Base-by-base conservation (phyloP, 2,329 filamentous ascomycete genomes). In the Leptographium flavum region DNA sequence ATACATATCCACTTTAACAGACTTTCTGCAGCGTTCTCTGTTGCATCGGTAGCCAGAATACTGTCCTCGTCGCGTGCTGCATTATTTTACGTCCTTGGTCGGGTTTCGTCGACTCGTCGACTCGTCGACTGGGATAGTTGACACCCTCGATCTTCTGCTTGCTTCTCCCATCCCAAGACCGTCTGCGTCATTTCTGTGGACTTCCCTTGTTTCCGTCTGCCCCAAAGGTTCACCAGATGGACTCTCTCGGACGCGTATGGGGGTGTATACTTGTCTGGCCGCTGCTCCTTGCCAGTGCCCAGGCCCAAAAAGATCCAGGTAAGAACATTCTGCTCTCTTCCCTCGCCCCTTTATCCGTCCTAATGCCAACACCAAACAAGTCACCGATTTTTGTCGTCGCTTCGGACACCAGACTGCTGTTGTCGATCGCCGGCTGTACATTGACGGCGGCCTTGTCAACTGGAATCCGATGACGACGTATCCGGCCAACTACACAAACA, bases 381-480 rank as follows among this genome's bases (percentile, higher is more conserved):
- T 79, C 41, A 62, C 59, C 22, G 65, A 74, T 56, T 79, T 72
- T 46, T 73, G 70, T 51, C 60, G 69, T 39, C 60, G 69, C 47
- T 74, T 69, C 59, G 73, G 71, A 38, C 77, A 81, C 55, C 73
- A 79, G 55, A 74, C 74, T 8, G 67, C 76, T 7, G 63, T 79
- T 10, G 65, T 82, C 39, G 74, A 79, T 55, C 59, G 68, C 36
- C 70, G 66, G 49, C 60, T 82, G 19, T 81, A 76, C 55, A 74
- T 81, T 43, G 76, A 81, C 53, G 77, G 77, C 32, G 76, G 76
- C 5, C 60, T 72, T 45, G 55, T 79, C 25, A 70, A 74, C 52
- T 78, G 70, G 59, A 71, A 67, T 51, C 65, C 71, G 2, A 58
- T 72, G 19, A 56, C 65, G 3, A 58, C 65, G 36, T 67, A 69